phyloP scores from a whole-genome alignment of 768 basidiomycete genomes.

The Trametes coccinea region DNA sequence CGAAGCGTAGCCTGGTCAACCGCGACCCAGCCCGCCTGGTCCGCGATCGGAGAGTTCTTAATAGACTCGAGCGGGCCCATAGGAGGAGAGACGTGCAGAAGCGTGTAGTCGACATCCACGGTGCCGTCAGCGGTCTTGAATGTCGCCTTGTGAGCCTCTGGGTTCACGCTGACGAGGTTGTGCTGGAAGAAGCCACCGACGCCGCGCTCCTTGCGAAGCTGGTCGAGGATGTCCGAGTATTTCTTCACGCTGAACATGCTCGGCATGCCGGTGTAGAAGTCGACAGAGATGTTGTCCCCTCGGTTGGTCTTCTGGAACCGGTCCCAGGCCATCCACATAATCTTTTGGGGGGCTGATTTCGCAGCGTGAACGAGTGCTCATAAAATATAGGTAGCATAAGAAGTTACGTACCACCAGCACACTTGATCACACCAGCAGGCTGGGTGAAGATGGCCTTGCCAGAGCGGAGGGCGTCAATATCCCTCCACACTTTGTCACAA shows the following conservation, averaged over 20 bases:
- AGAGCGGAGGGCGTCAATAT: slow-evolving; percentile 71
- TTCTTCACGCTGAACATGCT: slow-evolving; percentile 97
- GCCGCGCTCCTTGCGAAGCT: slow-evolving; percentile 73
- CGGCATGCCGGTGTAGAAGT: slow-evolving; percentile 90
- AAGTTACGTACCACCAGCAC: slow-evolving; percentile 72
- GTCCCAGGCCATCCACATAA: slow-evolving; percentile 98
- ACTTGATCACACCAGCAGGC: slow-evolving; percentile 90
- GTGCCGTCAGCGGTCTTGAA: slow-evolving; percentile 80
- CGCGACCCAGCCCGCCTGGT: slow-evolving; percentile 86
- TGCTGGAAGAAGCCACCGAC: slow-evolving; percentile 81
- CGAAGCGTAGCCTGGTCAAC: slow-evolving; percentile 81
- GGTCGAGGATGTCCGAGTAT: slow-evolving; percentile 85
- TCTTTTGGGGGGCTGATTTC: slow-evolving; percentile 77
- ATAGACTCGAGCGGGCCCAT: slow-evolving; percentile 87
- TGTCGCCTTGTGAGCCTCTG: slow-evolving; percentile 70
- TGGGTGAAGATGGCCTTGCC: slow-evolving; percentile 95
- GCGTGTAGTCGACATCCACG: slow-evolving; percentile 73
- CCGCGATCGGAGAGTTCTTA: slow-evolving; percentile 75
- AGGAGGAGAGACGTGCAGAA: slow-evolving; percentile 87
- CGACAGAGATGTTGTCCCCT: slow-evolving; percentile 55
- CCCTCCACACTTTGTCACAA: slow-evolving; percentile 85
- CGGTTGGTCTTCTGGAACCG: slow-evolving; percentile 64
- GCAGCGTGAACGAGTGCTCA: not conserved
- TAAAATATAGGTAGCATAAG: not conserved
- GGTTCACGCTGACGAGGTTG: slow-evolving; percentile 78